Evolutionary conservation across 2,329 filamentous ascomycete genomes (phyloP).

Genomic region (Ramularia collo-cygni): DNA sequence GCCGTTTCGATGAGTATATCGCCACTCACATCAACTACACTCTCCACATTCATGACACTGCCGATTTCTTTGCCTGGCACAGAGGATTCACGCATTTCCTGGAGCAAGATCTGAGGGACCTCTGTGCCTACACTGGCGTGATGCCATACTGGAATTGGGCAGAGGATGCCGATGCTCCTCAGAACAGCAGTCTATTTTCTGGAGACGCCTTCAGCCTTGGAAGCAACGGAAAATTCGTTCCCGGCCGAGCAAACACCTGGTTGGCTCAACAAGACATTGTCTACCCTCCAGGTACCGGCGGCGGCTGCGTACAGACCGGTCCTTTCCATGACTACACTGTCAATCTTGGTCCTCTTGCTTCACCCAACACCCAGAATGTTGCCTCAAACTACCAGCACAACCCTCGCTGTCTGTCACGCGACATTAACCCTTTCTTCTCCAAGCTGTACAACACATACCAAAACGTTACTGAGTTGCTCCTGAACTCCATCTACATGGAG

Average conservation of each 20-base stretch:
- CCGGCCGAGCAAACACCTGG: constrained; percentile 23
- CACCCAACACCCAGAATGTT: constrained; percentile 26
- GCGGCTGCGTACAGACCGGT: constrained; percentile 48
- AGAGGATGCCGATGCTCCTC: constrained; percentile 28
- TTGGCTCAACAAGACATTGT: constrained; percentile 25
- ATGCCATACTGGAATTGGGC: constrained; percentile 30
- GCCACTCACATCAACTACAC: constrained; percentile 32
- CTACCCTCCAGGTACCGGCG: constrained; percentile 47
- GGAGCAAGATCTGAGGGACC: constrained; percentile 36
- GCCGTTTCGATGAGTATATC: constrained; percentile 27
- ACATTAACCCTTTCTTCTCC: constrained; percentile 19
- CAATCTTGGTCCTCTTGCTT: constrained; percentile 27
- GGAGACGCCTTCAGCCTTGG: constrained; percentile 43
- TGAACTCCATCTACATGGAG: constrained; percentile 17
- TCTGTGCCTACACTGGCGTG: constrained; percentile 39
- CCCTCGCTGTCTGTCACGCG: constrained; percentile 18
- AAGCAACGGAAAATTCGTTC: constrained; percentile 25
- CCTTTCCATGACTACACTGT: constrained; percentile 44
- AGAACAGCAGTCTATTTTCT: constrained; percentile 45
- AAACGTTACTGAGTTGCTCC: constrained; percentile 15
- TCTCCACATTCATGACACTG: constrained; percentile 26
- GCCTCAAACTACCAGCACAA: constrained; percentile 19
- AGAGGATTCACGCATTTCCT: constrained; percentile 38
- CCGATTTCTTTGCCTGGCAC: constrained; percentile 36
- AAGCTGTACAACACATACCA: constrained; percentile 17